Base-by-base conservation (phyloP, 768 basidiomycete species). In the Gautieria morchelliformis region DNA sequence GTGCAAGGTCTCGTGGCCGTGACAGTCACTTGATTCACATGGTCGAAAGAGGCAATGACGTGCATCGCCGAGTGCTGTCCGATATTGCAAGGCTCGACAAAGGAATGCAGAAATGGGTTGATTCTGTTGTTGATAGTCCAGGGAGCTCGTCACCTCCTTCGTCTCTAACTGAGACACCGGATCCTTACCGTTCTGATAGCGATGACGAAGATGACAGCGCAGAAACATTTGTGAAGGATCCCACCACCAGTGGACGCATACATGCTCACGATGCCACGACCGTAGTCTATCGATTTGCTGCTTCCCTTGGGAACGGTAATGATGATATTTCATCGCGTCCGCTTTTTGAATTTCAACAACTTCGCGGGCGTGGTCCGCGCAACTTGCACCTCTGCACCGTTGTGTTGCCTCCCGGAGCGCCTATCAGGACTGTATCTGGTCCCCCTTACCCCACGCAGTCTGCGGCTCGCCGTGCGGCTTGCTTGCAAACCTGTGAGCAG, bases 1-100 rank as follows among this genome's bases (percentile, higher is more conserved):
- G 78, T 32, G 74, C 78, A 32, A 72, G 74, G 33, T 72, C 79
- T 41, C 65, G 72, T 47, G 76, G 76, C 8, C 68, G 72, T 42
- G 72, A 75, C 56, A 75, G 80, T 59, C 77, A 81, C 63, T 63
- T 86, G 42, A 68, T 89, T 6, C 77, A 86, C 64, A 78, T 89
- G 78, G 74, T 77, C 20, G 81, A 88, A 65, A 72, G 75, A 60
- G 77, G 73, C 4, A 83, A 81, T 60, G 78, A 80, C 58, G 61
- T 66, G 14, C 83, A 86, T 62, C 78, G 77, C 22, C 78, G 74
- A 44, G 72, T 77, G 37, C 56, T 88, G n/a, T 70, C 75, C 24
- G 71, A 67, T 30, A 70, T 75, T 14, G 73, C 74, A 7, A 71
- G 70, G 35, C 60, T 71, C 12, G 70, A 74, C 53, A 65, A 72